Base-by-base conservation (phyloP, 805 yeast genomes). In the Zygotorulaspora danielsina region DNA sequence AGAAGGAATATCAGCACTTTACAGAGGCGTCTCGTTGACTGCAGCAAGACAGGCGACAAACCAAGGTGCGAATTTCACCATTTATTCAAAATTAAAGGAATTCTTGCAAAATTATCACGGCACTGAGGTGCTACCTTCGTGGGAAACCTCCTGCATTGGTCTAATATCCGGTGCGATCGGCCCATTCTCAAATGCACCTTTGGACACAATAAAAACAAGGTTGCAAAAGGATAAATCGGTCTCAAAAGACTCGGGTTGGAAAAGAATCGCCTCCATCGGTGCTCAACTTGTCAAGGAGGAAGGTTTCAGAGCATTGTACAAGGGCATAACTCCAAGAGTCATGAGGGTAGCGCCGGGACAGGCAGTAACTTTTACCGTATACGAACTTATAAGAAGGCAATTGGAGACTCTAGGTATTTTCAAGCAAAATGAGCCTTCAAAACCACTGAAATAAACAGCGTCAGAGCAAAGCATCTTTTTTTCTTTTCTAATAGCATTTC, bases 321-420 rank as follows among this genome's bases (percentile, higher is more conserved):
- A 90, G 63, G 98, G 98, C 69, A 90, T 90, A 61, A 88, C 97
- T 17, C 98, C 98, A 54, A 82, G 98, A 71, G 90, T 90, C 53
- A 89, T 90, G 95, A 83, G 98, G 70, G 98, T 90, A 37, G 98
- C 98, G 9, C 97, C 98, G 17, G 98, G 98, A 46, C 98, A 90
- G 69, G 97, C 97, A 40, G 97, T 90, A 41, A 93, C 97, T 12
- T 90, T 90, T 70, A 93, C 97, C 6, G 96, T 93, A 31, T 90
- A 90, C 66, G 98, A 90, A 69, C 82, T 73, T 59, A 84, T 87
- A 61, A 83, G 88, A 65, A 76, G 72, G 16, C 69, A 72, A 35
- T 73, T 89, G 61, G 83, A 74, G 45, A 57, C 52, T 11, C 22
- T 47, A 15, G 64, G 59, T 5, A 11, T 63, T 7, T 51, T 55